Base-by-base conservation (phyloP, 2,329 filamentous ascomycete species). In the Davidsoniella neocaledoniae region DNA sequence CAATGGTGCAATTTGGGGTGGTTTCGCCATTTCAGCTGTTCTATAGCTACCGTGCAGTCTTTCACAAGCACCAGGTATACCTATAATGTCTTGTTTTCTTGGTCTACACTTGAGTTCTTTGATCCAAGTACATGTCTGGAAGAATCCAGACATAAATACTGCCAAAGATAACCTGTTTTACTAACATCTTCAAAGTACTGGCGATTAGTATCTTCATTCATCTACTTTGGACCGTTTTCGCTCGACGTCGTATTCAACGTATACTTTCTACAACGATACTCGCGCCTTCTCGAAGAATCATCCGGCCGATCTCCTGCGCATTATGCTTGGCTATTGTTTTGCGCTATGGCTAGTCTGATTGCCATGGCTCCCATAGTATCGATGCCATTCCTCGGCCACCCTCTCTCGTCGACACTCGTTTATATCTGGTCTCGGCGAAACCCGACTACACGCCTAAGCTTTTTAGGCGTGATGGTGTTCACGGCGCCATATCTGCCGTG, bases 341-440 rank as follows among this genome's bases (percentile, higher is more conserved):
- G 94, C 63, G 81, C 87, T 51, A 86, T 81, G 62, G 74, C 77
- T 2, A 83, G 81, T 51, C 77, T 98, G 16, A 76, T 96, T 50
- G 68, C 79, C 41, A 71, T 96, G 39, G 91, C 88, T 42, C 88
- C 90, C 1, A 71, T 95, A 54, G 81, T 94, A 46, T 87, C 83
- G 23, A 86, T 96, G 70, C 86, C 86, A 1, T 98, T 95, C 64
- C 76, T 98, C 9, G 91, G 91, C n/a, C 86, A 88, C 40, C 85
- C 90, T 1, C 74, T 98, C 12, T 93, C 86, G 3, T 94, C 86
- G 46, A 94, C 86, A 5, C 72, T 98, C 54, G 90, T 96, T 51
- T 98, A 98, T 64, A 95, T 98, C 59, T 98, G 91, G 91, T 91
- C 87, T 55, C 77, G 91, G 48, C 80, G 90, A 51, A 96, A 98